Conservation (phyloP, 73 alveolate genomes). For the Diophrys sp. region DNA sequence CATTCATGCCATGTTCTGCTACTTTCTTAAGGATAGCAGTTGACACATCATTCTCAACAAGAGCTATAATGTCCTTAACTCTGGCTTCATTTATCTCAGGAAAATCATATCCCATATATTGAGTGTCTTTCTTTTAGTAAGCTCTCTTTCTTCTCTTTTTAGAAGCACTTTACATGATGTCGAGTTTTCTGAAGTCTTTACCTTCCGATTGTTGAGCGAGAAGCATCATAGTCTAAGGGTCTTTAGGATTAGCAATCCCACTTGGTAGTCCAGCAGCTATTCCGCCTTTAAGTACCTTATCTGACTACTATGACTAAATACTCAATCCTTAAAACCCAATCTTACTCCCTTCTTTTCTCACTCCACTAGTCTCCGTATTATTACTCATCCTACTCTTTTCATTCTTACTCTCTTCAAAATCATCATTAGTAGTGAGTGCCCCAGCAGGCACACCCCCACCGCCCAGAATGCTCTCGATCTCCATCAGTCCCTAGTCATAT, state of each 20-base stretch:
- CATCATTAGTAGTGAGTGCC: neutral
- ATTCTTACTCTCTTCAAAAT: neutral
- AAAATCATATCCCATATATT: constrained; percentile 10
- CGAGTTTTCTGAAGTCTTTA: neutral
- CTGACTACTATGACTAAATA: neutral
- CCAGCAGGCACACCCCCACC: neutral
- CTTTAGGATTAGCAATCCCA: neutral
- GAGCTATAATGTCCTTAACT: neutral
- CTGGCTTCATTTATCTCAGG: constrained; percentile 9
- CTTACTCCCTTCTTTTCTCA: too few relatives aligned
- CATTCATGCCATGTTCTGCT: neutral
- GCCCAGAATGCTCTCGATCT: neutral
- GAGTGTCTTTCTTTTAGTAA: constrained; percentile 9
- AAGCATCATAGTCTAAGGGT: neutral
- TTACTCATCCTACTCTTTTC: too few relatives aligned
- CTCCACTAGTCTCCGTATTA: too few relatives aligned
- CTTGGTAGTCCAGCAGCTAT: neutral
- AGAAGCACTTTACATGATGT: neutral
- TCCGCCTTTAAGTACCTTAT: neutral
- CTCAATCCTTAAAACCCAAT: too few relatives aligned
- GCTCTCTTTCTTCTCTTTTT: constrained; percentile 12
- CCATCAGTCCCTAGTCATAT: constrained; percentile 18
- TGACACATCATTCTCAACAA: neutral
- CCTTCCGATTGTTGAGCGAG: neutral
- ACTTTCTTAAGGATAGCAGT: neutral